Evolutionary conservation across 2,329 filamentous ascomycete species (phyloP).

Genomic region (Cladophialophora carrionii): DNA sequence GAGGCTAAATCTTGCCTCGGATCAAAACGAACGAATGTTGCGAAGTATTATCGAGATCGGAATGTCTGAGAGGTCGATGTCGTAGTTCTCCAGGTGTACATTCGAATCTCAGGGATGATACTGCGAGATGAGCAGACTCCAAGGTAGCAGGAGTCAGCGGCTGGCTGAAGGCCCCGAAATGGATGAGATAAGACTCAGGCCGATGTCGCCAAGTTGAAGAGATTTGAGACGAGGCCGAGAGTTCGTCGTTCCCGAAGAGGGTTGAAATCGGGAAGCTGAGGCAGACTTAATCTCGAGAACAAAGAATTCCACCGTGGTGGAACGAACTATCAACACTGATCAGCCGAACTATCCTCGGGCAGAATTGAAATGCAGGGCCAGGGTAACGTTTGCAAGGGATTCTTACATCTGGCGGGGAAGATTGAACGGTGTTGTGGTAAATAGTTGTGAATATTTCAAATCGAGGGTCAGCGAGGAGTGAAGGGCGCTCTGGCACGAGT

Average conservation of each 20-base stretch:
- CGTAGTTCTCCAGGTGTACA: slow-evolving; percentile 26
- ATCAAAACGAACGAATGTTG: slow-evolving; percentile 51
- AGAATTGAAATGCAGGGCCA: slow-evolving; percentile 22
- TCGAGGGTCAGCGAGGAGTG: slow-evolving; percentile 7
- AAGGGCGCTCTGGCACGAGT: slow-evolving; percentile 13
- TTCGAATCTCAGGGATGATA: slow-evolving; percentile 23
- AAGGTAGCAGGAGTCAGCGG: slow-evolving; percentile 16
- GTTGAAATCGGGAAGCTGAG: slow-evolving; percentile 41
- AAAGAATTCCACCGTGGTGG: slow-evolving; percentile 42
- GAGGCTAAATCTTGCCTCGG: slow-evolving; percentile 45
- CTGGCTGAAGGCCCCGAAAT: slow-evolving; percentile 17
- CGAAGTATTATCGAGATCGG: slow-evolving; percentile 35
- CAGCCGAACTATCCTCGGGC: slow-evolving; percentile 41
- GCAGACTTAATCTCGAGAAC: slow-evolving; percentile 40
- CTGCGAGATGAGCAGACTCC: slow-evolving; percentile 5
- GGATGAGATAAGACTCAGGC: slow-evolving; percentile 7
- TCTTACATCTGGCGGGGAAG: slow-evolving; percentile 22
- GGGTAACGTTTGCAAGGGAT: slow-evolving; percentile 14
- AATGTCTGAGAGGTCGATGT: slow-evolving; percentile 14
- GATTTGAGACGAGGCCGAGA: slow-evolving; percentile 16
- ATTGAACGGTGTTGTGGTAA: slow-evolving; percentile 16
- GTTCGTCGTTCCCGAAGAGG: slow-evolving; percentile 33
- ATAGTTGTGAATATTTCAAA: slow-evolving; percentile 11
- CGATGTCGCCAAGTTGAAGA: slow-evolving; percentile 17
- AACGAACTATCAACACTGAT: slow-evolving; percentile 47